Conservation (phyloP, 805 yeast species). For the Ogataea philodendri region DNA sequence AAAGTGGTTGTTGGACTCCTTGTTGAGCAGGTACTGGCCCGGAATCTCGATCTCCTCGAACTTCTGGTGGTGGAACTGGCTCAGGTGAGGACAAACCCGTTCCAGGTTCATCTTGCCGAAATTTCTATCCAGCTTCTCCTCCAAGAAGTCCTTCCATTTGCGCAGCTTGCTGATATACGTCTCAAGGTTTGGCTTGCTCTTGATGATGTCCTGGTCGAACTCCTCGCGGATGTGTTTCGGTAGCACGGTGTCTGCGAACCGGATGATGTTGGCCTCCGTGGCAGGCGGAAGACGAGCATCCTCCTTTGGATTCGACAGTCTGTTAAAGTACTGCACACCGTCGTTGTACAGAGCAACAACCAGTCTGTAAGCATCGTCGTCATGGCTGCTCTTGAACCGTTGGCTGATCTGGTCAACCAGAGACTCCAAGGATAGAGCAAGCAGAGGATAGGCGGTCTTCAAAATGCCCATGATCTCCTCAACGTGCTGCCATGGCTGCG, state of each 20-base stretch:
- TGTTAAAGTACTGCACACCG: constrained; percentile 85
- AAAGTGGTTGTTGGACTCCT: constrained; percentile 87
- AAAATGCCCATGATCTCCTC: constrained; percentile 90
- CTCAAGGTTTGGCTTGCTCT: constrained; percentile 83
- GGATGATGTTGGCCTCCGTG: constrained; percentile 81
- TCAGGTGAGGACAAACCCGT: constrained; percentile 87
- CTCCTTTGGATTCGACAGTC: constrained; percentile 82
- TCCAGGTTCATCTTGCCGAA: constrained; percentile 79
- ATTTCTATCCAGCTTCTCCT: constrained; percentile 85
- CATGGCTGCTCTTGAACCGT: constrained; percentile 88
- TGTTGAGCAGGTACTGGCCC: constrained; percentile 88
- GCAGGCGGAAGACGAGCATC: constrained; percentile 87
- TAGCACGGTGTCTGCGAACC: constrained; percentile 89
- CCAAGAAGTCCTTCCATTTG: constrained; percentile 90
- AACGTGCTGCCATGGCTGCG: constrained; percentile 90
- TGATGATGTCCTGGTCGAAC: constrained; percentile 87
- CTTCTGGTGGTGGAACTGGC: constrained; percentile 97
- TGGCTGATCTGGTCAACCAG: constrained; percentile 93
- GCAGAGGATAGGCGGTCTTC: constrained; percentile 92
- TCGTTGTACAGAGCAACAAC: constrained; percentile 91
- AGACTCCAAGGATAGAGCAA: constrained; percentile 91
- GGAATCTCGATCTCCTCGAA: constrained; percentile 98
- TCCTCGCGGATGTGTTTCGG: constrained; percentile 87
- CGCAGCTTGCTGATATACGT: constrained; percentile 79
- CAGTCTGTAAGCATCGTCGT: constrained; percentile 92